Conservation (phyloP, 768 basidiomycete species). For the Kwoniella dejecticola region DNA sequence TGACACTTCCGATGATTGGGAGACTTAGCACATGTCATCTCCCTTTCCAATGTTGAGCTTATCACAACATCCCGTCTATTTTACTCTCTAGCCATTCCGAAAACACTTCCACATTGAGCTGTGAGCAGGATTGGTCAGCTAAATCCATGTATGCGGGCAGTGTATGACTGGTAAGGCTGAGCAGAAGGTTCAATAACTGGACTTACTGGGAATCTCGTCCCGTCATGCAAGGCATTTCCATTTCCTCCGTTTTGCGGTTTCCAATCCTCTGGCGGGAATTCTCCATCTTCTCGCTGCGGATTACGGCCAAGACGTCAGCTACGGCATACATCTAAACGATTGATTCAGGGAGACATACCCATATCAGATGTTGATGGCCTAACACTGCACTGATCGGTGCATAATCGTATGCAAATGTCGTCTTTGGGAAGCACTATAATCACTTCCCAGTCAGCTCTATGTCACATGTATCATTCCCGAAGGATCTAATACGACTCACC, state of each 20-base stretch:
- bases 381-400: constrained; percentile 1
- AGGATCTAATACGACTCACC: not conserved
- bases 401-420: constrained; percentile 7
- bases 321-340: not conserved
- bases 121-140: not conserved
- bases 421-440: not conserved
- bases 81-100: not conserved
- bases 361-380: constrained; percentile 12
- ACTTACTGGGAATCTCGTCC: constrained; percentile 4
- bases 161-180: not conserved
- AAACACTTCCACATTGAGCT: not conserved
- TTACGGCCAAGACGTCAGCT: not conserved
- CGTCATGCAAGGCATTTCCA: constrained; percentile 2
- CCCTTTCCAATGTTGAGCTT: no score
- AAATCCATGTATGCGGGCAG: not conserved
- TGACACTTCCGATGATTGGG: no score
- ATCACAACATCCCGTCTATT: not conserved
- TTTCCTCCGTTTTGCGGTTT: constrained; percentile 2
- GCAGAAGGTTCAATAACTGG: not conserved
- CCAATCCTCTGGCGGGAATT: constrained; percentile 5
- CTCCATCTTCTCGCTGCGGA: not conserved
- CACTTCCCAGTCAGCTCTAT: not conserved
- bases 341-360: not conserved
- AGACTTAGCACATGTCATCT: no score
- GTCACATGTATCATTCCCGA: not conserved